phyloP scores from a whole-genome alignment of 2,329 filamentous ascomycete species.

The Neophaeococcomyces mojaviensis region DNA sequence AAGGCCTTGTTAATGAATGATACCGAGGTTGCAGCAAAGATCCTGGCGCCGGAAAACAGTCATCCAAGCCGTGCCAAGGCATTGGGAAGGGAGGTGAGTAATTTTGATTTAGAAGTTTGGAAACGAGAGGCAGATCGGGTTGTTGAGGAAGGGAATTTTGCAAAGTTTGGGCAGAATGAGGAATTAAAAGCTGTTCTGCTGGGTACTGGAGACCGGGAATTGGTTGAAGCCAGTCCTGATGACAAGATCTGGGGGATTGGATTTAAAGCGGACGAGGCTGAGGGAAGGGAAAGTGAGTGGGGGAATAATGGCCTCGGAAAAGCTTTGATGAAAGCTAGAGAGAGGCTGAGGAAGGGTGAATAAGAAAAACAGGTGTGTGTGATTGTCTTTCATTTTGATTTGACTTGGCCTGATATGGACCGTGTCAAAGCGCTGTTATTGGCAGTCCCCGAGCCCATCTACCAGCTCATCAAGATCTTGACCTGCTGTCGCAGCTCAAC shows the following conservation, averaged over 20 bases:
- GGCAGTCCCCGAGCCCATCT: no score
- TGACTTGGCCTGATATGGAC: no score
- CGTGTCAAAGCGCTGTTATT: no score
- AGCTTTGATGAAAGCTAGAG: slow-evolving; percentile 29
- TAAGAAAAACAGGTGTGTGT: no score
- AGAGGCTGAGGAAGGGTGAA: slow-evolving; percentile 12
- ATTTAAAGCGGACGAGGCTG: slow-evolving; percentile 27
- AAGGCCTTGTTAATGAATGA: slow-evolving; percentile 30
- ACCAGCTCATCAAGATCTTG: no score
- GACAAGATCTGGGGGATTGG: slow-evolving; percentile 32
- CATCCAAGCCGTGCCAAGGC: slow-evolving; percentile 17
- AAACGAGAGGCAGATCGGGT: slow-evolving; percentile 23
- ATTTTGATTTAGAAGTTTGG: slow-evolving; percentile 28
- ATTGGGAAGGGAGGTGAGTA: slow-evolving; percentile 28
- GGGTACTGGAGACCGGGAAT: slow-evolving; percentile 25
- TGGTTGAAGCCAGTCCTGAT: slow-evolving; percentile 31
- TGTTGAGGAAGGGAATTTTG: slow-evolving; percentile 27
- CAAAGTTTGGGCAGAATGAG: slow-evolving; percentile 29
- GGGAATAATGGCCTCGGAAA: slow-evolving; percentile 29
- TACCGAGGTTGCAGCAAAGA: slow-evolving; percentile 23
- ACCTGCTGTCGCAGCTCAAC: no score
- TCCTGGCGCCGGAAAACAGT: slow-evolving; percentile 20
- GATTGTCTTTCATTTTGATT: no score
- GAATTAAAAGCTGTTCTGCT: slow-evolving; percentile 24
- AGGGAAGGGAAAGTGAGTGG: slow-evolving; percentile 25